Evolutionary conservation across 192 early-diverging fungal genomes (phyloP).

Genomic region (Backusella tuberculispora): DNA sequence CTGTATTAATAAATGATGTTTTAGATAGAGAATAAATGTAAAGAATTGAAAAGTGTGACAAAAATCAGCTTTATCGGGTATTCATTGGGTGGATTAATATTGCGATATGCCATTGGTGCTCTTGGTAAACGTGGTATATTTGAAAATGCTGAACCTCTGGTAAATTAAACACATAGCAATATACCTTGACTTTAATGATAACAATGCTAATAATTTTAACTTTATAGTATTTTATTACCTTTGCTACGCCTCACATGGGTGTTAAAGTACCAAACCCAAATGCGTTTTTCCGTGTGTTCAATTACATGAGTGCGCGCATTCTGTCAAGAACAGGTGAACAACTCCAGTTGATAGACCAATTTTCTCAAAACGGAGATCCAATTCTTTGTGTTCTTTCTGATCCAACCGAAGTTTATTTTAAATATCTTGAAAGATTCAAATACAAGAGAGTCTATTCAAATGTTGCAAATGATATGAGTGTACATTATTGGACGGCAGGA

Average conservation of each 20-base stretch:
- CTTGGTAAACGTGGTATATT: conserved; percentile 56
- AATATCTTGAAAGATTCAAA: conserved; percentile 50
- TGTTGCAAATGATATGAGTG: conserved; percentile 53
- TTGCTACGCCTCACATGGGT: conserved; percentile 65
- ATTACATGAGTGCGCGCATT: conserved; percentile 44
- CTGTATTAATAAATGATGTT: conserved; percentile 32
- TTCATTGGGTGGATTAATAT: conserved; percentile 61
- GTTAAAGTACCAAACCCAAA: conserved; percentile 38
- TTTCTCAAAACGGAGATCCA: conserved; percentile 38
- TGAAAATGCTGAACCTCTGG: conserved; percentile 46
- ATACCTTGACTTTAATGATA: neutral
- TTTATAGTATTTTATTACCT: conserved; percentile 52
- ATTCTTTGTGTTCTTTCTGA: conserved; percentile 45
- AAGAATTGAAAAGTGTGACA: conserved; percentile 31
- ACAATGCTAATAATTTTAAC: neutral
- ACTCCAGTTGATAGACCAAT: conserved; percentile 47
- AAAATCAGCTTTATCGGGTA: conserved; percentile 55
- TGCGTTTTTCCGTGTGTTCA: conserved; percentile 38
- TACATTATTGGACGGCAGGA: conserved; percentile 66
- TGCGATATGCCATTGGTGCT: conserved; percentile 53
- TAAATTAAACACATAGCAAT: conserved; percentile 19
- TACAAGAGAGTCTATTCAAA: conserved; percentile 53
- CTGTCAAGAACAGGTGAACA: conserved; percentile 60
- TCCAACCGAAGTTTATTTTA: conserved; percentile 38
- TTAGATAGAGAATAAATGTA: conserved; percentile 42